Base-by-base conservation (phyloP, 768 basidiomycete genomes). In the Gymnopilus dilepis region DNA sequence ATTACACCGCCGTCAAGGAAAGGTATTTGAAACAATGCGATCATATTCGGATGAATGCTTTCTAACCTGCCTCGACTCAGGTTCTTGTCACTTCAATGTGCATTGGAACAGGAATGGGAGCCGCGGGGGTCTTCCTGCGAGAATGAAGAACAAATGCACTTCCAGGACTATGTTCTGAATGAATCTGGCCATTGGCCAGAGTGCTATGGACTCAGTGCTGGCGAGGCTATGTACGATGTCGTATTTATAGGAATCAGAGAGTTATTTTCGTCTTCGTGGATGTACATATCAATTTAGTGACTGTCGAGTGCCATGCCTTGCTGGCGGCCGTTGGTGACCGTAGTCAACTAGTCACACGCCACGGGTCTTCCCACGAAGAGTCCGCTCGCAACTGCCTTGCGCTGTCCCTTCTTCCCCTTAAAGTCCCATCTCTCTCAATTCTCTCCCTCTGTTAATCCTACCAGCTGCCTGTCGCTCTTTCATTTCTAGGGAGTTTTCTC, bases 101-200 rank as follows among this genome's bases (percentile, higher is more conserved):
- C 69, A 89, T 96, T 56, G 87, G 90, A 17, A 89, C 89, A 12
- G 92, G 94, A n/a, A 94, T 94, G 92, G 93, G 93, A n/a, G 94
- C 92, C 8, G 92, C 91, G 19, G 88, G 79, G 0, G 79, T 92
- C 15, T 92, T 93, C 73, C 74, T 92, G 2, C 78, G 83, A 52
- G 89, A 91, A 58, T 74, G 69, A 60, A 19, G 56, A 7, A 19
- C 26, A 53, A 19, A 38, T 22, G 22, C n/a, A n/a, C n/a, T n/a
- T n/a, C n/a, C n/a, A n/a, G n/a, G n/a, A n/a, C n/a, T n/a, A 26
- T 47, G 34, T 12, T 28, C 17, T 51, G 24, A 31, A 48, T 8
- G 28, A 30, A 17, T 40, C n/a, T 24, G 40, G 47, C 21, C 47
- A 6, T 31, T 34, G 19, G 34, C 34, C 15, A 37, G 34, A 12